Percentiles rank a stretch among this genome's conserved stretches.
phyloP scores from a whole-genome alignment of 23 red algal genomes.

The Gracilaria domingensis region DNA sequence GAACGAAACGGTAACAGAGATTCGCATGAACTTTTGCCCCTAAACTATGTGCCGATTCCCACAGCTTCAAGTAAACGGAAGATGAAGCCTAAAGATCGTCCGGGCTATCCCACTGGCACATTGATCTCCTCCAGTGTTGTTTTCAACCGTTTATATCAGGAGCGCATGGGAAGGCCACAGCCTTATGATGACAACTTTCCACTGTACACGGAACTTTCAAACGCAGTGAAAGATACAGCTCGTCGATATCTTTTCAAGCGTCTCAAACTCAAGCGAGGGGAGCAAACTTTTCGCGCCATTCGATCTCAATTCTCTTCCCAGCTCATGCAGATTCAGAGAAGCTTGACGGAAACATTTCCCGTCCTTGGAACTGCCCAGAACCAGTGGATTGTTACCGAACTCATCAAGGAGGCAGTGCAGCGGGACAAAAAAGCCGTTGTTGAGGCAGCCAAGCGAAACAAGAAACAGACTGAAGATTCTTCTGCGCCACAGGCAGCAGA shows the following conservation, averaged over 20 bases:
- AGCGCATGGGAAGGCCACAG: background rate
- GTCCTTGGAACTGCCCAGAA: background rate
- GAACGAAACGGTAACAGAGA: too few relatives aligned
- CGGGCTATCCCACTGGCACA: background rate
- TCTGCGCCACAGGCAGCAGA: too few relatives aligned
- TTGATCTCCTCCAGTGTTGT: background rate
- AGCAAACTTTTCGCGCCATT: background rate
- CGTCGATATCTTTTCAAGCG: background rate
- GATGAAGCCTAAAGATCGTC: background rate
- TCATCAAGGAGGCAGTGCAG: background rate
- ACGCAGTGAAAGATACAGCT: background rate
- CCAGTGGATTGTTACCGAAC: too few relatives aligned
- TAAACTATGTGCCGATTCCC: background rate
- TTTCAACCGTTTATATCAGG: background rate
- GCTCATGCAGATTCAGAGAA: background rate
- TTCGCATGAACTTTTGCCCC: too few relatives aligned
- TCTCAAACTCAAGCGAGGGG: background rate
- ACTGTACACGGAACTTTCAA: background rate
- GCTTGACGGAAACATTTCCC: background rate
- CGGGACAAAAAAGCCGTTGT: background rate
- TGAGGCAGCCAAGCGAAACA: background rate
- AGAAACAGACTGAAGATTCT: too few relatives aligned
- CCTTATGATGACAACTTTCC: background rate
- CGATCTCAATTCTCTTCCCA: background rate
- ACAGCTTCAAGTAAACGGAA: background rate